These are phyloP conservation scores for Samsoniella hepiali DNA, from an alignment of 2,329 filamentous ascomycete species.

Conservation along the genomic window DNA sequence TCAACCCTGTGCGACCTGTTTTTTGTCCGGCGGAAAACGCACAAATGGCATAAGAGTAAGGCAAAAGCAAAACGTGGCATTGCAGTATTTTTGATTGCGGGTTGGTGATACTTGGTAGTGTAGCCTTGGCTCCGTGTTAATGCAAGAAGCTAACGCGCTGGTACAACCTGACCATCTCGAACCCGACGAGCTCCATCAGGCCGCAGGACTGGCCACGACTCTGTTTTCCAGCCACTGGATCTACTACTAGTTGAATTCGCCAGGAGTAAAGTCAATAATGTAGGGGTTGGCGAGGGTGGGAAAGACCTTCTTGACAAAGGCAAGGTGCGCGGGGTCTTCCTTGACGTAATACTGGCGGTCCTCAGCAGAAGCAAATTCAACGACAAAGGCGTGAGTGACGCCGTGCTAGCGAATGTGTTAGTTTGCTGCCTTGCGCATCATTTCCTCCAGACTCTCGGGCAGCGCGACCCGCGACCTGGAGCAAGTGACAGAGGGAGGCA, in stretches of 20 bases:
- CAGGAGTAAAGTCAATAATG: slow-evolving; percentile 57
- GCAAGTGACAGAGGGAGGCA: no score
- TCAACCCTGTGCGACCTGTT: neutral
- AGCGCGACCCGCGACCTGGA: no score
- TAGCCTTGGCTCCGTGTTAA: neutral
- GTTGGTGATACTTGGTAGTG: slow-evolving; percentile 1
- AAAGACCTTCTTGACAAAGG: slow-evolving; percentile 50
- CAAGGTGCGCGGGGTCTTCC: slow-evolving; percentile 60
- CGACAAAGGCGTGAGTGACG: slow-evolving; percentile 65
- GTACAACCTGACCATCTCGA: neutral
- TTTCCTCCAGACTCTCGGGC: neutral
- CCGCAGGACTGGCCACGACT: neutral
- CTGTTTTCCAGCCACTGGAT: neutral
- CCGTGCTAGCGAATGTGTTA: slow-evolving; percentile 42
- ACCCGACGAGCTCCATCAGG: neutral
- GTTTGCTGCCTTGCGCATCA: neutral
- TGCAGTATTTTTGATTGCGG: neutral
- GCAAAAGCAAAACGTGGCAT: neutral
- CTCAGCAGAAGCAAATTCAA: slow-evolving; percentile 59
- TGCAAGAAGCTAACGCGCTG: neutral
- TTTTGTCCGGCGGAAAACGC: neutral
- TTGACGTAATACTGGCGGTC: slow-evolving; percentile 67
- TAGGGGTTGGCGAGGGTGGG: slow-evolving; percentile 48
- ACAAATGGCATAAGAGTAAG: neutral
- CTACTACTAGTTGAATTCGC: slow-evolving; percentile 37